Conservation (phyloP, 1,284 basidiomycete genomes). For the Microbotryum saponariae region DNA sequence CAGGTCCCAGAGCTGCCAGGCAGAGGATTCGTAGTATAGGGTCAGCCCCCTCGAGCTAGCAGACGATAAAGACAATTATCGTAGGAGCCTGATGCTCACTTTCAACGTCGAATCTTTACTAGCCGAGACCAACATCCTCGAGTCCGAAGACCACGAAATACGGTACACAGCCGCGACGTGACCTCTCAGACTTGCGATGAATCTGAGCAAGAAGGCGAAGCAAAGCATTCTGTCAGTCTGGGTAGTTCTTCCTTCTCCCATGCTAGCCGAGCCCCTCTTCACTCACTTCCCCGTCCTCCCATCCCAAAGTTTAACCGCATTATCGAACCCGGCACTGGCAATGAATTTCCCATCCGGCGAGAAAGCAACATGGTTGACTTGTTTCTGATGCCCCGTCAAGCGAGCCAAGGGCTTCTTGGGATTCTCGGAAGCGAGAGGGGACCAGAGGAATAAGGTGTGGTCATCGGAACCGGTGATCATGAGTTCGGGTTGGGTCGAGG, state of each 20-base stretch:
- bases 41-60: neutral
- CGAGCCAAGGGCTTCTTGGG: slow-evolving; percentile 77
- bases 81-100: slow-evolving; percentile 45
- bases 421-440: slow-evolving; percentile 43
- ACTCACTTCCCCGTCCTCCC: slow-evolving; percentile 75
- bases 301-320: slow-evolving; percentile 87
- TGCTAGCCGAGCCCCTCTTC: neutral
- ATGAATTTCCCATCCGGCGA: slow-evolving; percentile 88
- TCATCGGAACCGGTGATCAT: slow-evolving; percentile 91
- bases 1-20: slow-evolving; percentile 75
- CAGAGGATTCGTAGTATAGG: neutral
- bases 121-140: slow-evolving; percentile 80
- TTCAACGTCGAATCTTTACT: slow-evolving; percentile 95
- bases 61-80: slow-evolving; percentile 2
- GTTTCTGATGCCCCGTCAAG: slow-evolving; percentile 89
- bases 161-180: slow-evolving; percentile 93
- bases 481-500: slow-evolving; percentile 65
- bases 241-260: neutral
- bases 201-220: slow-evolving; percentile 42
- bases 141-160: slow-evolving; percentile 90
- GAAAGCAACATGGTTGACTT: slow-evolving; percentile 91
- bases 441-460: slow-evolving; percentile 88
- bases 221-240: neutral
- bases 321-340: slow-evolving; percentile 87
- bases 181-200: slow-evolving; percentile 79